phyloP scores from a whole-genome alignment of 2,329 filamentous ascomycete species.

The Domatiomyces catenatus region DNA sequence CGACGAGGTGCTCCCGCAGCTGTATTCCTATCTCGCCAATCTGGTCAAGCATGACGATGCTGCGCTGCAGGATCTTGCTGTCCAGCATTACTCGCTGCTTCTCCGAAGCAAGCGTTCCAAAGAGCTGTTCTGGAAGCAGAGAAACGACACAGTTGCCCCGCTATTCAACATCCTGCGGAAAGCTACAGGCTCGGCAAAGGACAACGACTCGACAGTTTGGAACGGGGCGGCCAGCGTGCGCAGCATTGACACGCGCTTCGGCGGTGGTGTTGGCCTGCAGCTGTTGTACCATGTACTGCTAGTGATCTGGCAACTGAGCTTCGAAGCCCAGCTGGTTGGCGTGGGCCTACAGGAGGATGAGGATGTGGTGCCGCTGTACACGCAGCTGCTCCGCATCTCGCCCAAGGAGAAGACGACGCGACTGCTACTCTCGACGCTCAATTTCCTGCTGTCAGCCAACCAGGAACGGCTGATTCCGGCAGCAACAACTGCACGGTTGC shows the following conservation, averaged over 20 bases:
- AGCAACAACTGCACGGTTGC: constrained; percentile 73
- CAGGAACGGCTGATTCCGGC: constrained; percentile 57
- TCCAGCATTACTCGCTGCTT: constrained; percentile 76
- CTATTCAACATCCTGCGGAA: constrained; percentile 64
- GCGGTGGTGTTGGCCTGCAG: constrained; percentile 75
- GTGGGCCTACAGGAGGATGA: constrained; percentile 82
- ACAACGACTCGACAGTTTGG: constrained; percentile 45
- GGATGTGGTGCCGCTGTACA: constrained; percentile 80
- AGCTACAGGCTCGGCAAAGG: constrained; percentile 58
- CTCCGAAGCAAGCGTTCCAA: constrained; percentile 61
- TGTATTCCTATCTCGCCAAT: constrained; percentile 73
- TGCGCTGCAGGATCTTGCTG: constrained; percentile 85
- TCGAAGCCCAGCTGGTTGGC: constrained; percentile 57
- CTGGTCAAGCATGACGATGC: constrained; percentile 75
- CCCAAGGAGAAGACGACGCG: constrained; percentile 97
- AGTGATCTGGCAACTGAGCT: constrained; percentile 92
- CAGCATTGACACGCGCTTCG: constrained; percentile 46
- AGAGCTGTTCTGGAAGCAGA: constrained; percentile 78
- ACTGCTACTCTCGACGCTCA: constrained; percentile 72
- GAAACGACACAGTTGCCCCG: constrained; percentile 67
- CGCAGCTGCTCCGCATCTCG: constrained; percentile 78
- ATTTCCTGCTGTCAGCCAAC: constrained; percentile 68
- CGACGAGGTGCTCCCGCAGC: constrained; percentile 59
- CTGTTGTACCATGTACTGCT: constrained; percentile 86
- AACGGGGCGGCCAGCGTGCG: constrained; percentile 41